These are phyloP conservation scores for Candida takata DNA, from an alignment of 805 yeast species.

Conservation along the genomic window DNA sequence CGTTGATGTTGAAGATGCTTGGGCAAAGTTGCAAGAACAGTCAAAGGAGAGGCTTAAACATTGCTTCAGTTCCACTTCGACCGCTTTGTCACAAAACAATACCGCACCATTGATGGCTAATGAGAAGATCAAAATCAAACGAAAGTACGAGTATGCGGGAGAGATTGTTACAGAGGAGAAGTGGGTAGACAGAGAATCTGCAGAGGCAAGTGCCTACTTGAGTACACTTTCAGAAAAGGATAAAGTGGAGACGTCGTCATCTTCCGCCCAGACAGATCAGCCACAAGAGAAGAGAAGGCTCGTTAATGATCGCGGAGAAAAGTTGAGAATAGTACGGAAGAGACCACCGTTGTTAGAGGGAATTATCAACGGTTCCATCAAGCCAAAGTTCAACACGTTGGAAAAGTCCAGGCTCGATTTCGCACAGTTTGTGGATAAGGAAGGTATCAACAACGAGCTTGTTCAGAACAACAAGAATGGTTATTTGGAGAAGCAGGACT, in stretches of 20 bases:
- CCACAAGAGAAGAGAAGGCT: constrained; percentile 9
- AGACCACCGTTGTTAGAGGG: constrained; percentile 73
- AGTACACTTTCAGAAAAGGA: constrained; percentile 40
- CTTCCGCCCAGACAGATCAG: constrained; percentile 7
- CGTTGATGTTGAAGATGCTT: constrained; percentile 43
- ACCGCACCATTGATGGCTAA: constrained; percentile 5
- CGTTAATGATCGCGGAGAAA: constrained; percentile 24
- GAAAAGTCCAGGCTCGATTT: constrained; percentile 93
- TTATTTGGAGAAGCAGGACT: constrained; percentile 84
- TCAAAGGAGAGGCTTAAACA: constrained; percentile 23
- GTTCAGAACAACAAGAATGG: constrained; percentile 81
- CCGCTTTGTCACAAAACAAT: constrained; percentile 5
- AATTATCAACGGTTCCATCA: constrained; percentile 60
- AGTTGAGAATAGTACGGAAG: constrained; percentile 52
- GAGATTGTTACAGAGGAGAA: constrained; percentile 71
- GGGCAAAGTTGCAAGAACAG: constrained; percentile 43
- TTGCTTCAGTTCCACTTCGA: constrained; percentile 15
- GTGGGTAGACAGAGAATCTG: constrained; percentile 67
- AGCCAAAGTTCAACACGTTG: constrained; percentile 79
- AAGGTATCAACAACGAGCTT: constrained; percentile 79
- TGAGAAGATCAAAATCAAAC: constrained; percentile 60
- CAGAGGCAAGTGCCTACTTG: constrained; percentile 80
- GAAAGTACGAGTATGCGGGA: constrained; percentile 88
- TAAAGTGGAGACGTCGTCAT: constrained; percentile 12
- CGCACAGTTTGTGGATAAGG: constrained; percentile 87